Conservation (phyloP, 208 protist genomes). For the Polymyxa betae region DNA sequence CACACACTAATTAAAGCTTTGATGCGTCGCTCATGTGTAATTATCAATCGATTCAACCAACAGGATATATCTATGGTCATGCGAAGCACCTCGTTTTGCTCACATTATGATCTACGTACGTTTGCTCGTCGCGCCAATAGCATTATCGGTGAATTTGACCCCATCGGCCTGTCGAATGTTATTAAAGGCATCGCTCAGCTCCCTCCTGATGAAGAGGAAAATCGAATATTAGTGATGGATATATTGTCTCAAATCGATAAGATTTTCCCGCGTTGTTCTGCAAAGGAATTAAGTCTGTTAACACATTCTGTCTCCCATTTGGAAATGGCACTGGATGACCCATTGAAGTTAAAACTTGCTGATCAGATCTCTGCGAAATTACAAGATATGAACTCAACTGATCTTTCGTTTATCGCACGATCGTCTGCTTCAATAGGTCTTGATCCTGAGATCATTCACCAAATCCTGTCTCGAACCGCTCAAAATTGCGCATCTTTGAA, state of each 20-base stretch:
- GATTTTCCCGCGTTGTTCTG: background rate
- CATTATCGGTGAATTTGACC: background rate
- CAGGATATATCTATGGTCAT: background rate
- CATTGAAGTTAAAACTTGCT: background rate
- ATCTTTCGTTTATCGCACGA: background rate
- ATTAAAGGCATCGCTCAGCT: background rate
- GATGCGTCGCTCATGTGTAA: background rate
- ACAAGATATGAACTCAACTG: background rate
- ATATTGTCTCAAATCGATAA: background rate
- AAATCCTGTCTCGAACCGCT: background rate
- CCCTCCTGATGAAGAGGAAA: background rate
- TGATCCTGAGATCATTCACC: background rate
- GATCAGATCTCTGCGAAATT: background rate
- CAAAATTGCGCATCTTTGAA: background rate
- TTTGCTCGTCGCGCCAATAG: background rate
- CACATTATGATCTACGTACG: background rate
- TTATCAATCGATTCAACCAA: background rate
- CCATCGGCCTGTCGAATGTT: background rate
- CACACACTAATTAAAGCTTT: background rate
- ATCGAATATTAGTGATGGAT: background rate
- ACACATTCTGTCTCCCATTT: background rate
- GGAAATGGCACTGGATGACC: background rate
- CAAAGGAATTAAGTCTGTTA: too few relatives aligned
- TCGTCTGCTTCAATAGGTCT: background rate
- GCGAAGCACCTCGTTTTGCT: background rate